Evolutionary conservation across 75 land plant species (phyloP), one percentile per base, ranked within the genome.

Genomic region (Cunninghamia lanceolata): DNA sequence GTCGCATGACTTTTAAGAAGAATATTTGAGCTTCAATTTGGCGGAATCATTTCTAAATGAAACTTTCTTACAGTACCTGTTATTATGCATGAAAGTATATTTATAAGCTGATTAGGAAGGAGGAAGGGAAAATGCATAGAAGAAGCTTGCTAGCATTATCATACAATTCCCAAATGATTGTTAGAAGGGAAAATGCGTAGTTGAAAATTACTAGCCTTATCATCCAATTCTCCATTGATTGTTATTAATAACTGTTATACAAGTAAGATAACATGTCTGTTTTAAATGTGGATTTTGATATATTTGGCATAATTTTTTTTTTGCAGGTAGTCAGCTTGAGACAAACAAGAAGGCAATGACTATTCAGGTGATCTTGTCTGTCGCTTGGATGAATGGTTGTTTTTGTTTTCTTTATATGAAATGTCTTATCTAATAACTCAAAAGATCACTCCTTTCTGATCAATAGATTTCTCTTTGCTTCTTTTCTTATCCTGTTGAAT

Each of bases 321-420:
- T 83, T 88, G 89, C 91, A 93, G 94, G 96, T 43, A 94, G 96
- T 87, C 96, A 94, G 86, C 91, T 94, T 87, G 96, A 94, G 43
- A 28, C 95, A 53, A 94, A 94, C 93, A 94, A 94, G 91, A 94
- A 94, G 88, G 95, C 96, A 74, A 93, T 94, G 96, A 86, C 87
- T 28, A 94, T 94, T 71, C 97, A 95, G 94, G 93, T 91, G 46
- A 30, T 45, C 70, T 73, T 59, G 1, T 82, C 2, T 45, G 11
- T 21, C 9, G 30, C 35, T 70, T 70, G 74, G 11, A 30, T 70
- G 2, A 1, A 70, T 70, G 73, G 30, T n/a, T 28, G 35, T n/a
- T 70, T 70, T 70, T 70, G 30, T 28, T n/a, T 70, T 9, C 30
- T 32, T 70, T 70, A 2, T 70, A 6, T 70, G 35, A 8, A n/a